These are phyloP conservation scores for Chenopodium album DNA, from an alignment of 148 eudicot species.

Conservation along the genomic window DNA sequence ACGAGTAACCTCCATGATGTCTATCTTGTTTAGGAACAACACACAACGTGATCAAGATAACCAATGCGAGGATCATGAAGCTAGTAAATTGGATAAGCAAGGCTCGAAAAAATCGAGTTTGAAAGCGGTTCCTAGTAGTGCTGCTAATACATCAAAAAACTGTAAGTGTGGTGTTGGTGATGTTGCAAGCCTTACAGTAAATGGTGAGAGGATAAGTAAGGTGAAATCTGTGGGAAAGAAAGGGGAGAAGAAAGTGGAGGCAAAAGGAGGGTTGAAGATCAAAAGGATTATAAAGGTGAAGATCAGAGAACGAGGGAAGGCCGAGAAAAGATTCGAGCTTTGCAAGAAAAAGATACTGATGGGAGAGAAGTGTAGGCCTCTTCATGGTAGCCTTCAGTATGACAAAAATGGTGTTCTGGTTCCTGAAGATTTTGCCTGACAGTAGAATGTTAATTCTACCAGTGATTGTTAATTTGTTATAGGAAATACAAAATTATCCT, in stretches of 20 bases:
- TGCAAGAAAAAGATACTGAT: constrained; percentile 74
- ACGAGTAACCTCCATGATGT: constrained; percentile 24
- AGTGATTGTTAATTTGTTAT: not conserved
- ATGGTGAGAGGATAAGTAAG: constrained; percentile 7
- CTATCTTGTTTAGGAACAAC: constrained; percentile 14
- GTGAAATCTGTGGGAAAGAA: not conserved
- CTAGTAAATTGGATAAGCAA: constrained; percentile 8
- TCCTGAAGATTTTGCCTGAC: constrained; percentile 44
- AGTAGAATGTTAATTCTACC: not conserved
- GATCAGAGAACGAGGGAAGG: constrained; percentile 24
- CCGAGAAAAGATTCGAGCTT: constrained; percentile 37
- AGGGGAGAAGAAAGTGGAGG: not conserved
- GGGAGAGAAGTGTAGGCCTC: constrained; percentile 65
- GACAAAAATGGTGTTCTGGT: constrained; percentile 53
- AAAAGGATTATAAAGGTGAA: constrained; percentile 21
- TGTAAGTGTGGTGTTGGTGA: not conserved
- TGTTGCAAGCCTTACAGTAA: not conserved
- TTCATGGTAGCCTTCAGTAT: constrained; percentile 49
- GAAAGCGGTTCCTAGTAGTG: not conserved
- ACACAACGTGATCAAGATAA: constrained; percentile 11
- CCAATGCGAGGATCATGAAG: not conserved
- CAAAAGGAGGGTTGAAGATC: constrained; percentile 21
- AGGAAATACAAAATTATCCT: not conserved
- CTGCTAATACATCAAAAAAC: not conserved
- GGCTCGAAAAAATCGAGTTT: not conserved